Base-by-base conservation (phyloP, 805 yeast species). In the Candida nanaspora region DNA sequence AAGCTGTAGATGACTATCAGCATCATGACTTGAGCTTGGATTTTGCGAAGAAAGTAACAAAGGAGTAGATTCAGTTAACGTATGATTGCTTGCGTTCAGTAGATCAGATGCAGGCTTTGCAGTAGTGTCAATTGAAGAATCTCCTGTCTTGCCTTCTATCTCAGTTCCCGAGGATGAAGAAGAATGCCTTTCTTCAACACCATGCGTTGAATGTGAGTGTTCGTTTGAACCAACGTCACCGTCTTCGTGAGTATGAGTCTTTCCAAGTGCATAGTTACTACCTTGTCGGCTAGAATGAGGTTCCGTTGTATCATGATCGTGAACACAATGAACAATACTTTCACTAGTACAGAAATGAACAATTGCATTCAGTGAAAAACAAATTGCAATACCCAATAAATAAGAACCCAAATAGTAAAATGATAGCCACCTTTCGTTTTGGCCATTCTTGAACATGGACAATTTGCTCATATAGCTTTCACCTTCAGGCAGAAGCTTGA, bases 291-390 rank as follows among this genome's bases (percentile, higher is more conserved):
- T n/a, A n/a, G n/a, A n/a, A n/a, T n/a, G n/a, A n/a, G n/a, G n/a
- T n/a, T n/a, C n/a, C n/a, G n/a, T n/a, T n/a, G n/a, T n/a, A n/a
- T 52, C 57, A 3, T 27, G 42, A 19, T 67, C 77, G 52, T 88
- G 96, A 14, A 78, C 82, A 61, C 96, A 88, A 55, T 88, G 96
- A 0, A 89, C 84, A 27, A 89, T 74, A 26, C 89, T 80, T 56
- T 86, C 86, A 38, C 91, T 77, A 0, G 97, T 86, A 39, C 80
- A 59, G 28, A 76, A 58, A 59, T 89, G 96, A 5, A 93, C 76
- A 1, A 82, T 29, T 22, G 66, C 56, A 57, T 88, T 89, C 41
- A 91, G 62, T 2, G 61, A 44, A 1, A 77, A 57, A 53, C 95
- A 86, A 2, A 76, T 46, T 1, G 64, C 35, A 2, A 83, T 73